These are phyloP conservation scores for Friedmanniomyces simplex DNA, from an alignment of 495 filamentous ascomycete genomes.

Conservation along the genomic window DNA sequence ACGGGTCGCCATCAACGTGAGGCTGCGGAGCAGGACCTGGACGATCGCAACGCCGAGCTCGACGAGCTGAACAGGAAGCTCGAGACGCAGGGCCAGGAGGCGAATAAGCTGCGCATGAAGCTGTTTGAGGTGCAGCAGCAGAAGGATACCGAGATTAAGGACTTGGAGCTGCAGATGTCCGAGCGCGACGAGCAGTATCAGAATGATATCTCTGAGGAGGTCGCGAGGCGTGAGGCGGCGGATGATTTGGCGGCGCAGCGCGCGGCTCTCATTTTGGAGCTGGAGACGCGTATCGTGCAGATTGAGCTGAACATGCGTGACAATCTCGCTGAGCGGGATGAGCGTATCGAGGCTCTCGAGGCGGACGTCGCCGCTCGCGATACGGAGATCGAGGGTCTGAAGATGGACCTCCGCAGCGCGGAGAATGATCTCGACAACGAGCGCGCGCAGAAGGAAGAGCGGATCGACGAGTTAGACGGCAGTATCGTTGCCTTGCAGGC, in stretches of 20 bases:
- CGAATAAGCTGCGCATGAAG: conserved; percentile 32
- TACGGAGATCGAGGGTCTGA: conserved; percentile 6
- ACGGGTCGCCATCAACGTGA: conserved; percentile 26
- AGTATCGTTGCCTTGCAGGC: conserved; percentile 6
- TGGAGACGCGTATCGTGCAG: conserved; percentile 16
- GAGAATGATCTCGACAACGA: conserved; percentile 6
- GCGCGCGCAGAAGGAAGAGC: not conserved
- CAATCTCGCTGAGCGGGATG: conserved; percentile 16
- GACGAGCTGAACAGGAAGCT: conserved; percentile 22
- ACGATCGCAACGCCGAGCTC: conserved; percentile 22
- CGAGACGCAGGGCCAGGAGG: conserved; percentile 24
- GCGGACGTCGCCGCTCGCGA: not conserved
- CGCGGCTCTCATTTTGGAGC: conserved; percentile 10
- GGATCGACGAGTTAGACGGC: not conserved
- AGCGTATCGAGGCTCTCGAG: conserved; percentile 9
- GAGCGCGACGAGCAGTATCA: conserved; percentile 19
- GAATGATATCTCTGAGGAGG: conserved; percentile 17
- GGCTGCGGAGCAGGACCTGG: conserved; percentile 25
- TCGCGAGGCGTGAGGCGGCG: conserved; percentile 17
- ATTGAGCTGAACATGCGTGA: conserved; percentile 9
- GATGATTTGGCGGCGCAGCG: conserved; percentile 16
- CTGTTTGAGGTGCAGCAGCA: conserved; percentile 28
- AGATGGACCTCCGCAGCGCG: not conserved
- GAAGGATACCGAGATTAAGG: conserved; percentile 20
- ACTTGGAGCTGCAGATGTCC: conserved; percentile 16